Conservation (phyloP, 805 yeast species). For the Kuraishia floccosa region DNA sequence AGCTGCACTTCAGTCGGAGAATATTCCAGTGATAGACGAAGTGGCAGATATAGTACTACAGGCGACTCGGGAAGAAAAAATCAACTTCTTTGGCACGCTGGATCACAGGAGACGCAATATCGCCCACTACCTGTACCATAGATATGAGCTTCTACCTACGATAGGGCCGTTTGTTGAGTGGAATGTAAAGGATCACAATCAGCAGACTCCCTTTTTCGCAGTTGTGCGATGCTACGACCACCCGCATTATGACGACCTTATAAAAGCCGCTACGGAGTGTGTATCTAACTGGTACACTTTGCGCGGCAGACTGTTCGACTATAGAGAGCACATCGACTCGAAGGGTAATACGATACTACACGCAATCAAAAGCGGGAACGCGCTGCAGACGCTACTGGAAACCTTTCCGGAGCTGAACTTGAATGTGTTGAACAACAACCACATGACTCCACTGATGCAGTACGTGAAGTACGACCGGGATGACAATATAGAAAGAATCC, state of each 20-base stretch:
- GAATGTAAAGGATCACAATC: slow-evolving; percentile 49
- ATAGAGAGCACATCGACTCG: slow-evolving; percentile 56
- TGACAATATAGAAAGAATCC: slow-evolving; percentile 41
- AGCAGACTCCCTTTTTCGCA: slow-evolving; percentile 72
- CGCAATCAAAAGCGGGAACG: slow-evolving; percentile 36
- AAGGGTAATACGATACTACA: slow-evolving; percentile 74
- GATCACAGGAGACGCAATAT: slow-evolving; percentile 49
- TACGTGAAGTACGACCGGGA: slow-evolving; percentile 59
- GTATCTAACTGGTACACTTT: slow-evolving; percentile 29
- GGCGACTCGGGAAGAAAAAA: slow-evolving; percentile 31
- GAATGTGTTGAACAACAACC: slow-evolving; percentile 48
- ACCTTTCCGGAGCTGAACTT: slow-evolving; percentile 30
- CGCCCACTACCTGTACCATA: slow-evolving; percentile 66
- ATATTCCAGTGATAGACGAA: slow-evolving; percentile 30
- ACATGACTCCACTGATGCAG: slow-evolving; percentile 59
- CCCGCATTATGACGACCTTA: slow-evolving; percentile 38
- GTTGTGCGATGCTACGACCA: slow-evolving; percentile 77
- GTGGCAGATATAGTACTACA: slow-evolving; percentile 31
- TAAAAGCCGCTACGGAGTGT: slow-evolving; percentile 31
- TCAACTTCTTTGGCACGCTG: slow-evolving; percentile 30
- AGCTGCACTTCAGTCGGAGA: slow-evolving; percentile 48
- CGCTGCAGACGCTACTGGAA: slow-evolving; percentile 27
- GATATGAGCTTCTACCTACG: slow-evolving; percentile 32
- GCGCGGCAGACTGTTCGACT: slow-evolving; percentile 22
- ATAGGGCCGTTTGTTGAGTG: slow-evolving; percentile 60